These are phyloP conservation scores for Auriscalpium vulgare DNA, from an alignment of 768 basidiomycete species.

Conservation along the genomic window DNA sequence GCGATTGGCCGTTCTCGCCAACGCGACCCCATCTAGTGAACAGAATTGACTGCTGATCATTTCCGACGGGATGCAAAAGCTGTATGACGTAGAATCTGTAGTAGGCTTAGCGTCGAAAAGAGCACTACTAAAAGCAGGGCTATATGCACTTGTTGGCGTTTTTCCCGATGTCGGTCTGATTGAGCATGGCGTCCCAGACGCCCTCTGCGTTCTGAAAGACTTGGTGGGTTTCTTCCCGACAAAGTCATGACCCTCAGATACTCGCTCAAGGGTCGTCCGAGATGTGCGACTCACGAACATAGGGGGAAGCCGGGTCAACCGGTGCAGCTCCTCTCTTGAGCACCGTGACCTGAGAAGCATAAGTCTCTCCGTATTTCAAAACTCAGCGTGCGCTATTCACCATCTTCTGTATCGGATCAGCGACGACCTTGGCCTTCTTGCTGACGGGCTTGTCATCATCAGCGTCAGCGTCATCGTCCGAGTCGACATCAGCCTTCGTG, in stretches of 20 bases:
- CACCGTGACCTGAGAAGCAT: constrained; percentile 30
- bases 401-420: constrained; percentile 32
- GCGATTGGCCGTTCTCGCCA: constrained; percentile 44
- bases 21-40: constrained; percentile 59
- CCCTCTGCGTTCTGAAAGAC: constrained; percentile 35
- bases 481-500: constrained; percentile 13
- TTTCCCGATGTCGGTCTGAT: constrained; percentile 47
- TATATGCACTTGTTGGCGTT: constrained; percentile 41
- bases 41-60: constrained; percentile 27
- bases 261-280: too few species aligned
- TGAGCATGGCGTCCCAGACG: constrained; percentile 56
- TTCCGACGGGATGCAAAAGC: constrained; percentile 41
- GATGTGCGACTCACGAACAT: constrained; percentile 33
- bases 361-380: background rate
- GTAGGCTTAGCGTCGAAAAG: background rate
- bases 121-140: background rate
- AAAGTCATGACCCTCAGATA: too few species aligned
- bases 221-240: constrained; percentile 39
- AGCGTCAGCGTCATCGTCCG: constrained; percentile 14
- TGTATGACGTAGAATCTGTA: constrained; percentile 52
- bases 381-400: constrained; percentile 18
- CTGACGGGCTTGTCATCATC: constrained; percentile 16
- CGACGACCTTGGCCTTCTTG: constrained; percentile 24
- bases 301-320: constrained; percentile 39
- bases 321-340: constrained; percentile 49